Percentiles rank a stretch among this genome's conserved stretches.
Conservation (phyloP, 164 flowering plant genomes). For the Buxus sempervirens region DNA sequence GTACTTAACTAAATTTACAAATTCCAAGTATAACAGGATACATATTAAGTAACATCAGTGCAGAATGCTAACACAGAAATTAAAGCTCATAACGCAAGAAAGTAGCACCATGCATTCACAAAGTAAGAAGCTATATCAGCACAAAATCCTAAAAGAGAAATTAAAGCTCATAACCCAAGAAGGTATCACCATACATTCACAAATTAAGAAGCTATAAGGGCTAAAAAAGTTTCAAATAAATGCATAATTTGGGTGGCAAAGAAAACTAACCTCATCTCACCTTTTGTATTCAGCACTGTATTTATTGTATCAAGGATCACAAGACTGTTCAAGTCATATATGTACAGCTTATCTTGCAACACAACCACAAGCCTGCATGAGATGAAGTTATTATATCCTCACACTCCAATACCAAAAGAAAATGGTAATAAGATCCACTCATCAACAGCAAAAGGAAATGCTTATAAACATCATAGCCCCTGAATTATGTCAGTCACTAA, state of each 20-base stretch:
- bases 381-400: constrained; percentile 4
- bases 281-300: constrained; percentile 78
- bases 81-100: too few species aligned
- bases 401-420: background rate
- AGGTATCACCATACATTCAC: too few species aligned
- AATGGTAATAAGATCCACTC: background rate
- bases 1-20: too few species aligned
- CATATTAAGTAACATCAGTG: too few species aligned
- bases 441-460: background rate
- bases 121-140: too few species aligned
- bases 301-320: constrained; percentile 70
- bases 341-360: constrained; percentile 71
- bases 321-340: constrained; percentile 76
- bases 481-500: too few species aligned
- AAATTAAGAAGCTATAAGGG: too few species aligned
- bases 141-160: too few species aligned
- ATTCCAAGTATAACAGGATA: too few species aligned
- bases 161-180: too few species aligned
- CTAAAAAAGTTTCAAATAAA: background rate
- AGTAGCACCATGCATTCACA: too few species aligned
- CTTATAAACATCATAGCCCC: background rate
- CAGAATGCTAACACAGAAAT: too few species aligned
- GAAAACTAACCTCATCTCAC: constrained; percentile 29
- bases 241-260: background rate
- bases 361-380: constrained; percentile 77